phyloP scores from a whole-genome alignment of 305 asterid species.

The Fraxinus baroniana region DNA sequence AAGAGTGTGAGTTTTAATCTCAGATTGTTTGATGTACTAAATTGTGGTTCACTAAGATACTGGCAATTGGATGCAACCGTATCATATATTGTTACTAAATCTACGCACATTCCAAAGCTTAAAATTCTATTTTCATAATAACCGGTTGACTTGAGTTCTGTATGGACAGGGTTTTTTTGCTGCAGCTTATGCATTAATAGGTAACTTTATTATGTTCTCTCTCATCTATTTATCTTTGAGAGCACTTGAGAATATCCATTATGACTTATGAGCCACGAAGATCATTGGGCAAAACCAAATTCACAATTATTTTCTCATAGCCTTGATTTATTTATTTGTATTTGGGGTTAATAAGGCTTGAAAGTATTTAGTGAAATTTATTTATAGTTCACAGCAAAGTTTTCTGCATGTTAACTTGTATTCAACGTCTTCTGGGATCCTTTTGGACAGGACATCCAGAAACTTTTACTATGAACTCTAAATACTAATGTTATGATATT shows the following conservation, averaged over 20 bases:
- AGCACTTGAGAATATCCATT: background rate
- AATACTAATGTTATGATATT: background rate
- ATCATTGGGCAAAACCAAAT: background rate
- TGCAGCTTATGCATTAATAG: conserved; percentile 56
- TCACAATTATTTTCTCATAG: background rate
- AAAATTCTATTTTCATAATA: background rate
- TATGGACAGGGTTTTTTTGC: conserved; percentile 61
- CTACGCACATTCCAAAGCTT: conserved; percentile 3
- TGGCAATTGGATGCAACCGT: conserved; percentile 1
- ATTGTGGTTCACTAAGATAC: conserved; percentile 2
- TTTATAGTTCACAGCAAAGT: background rate
- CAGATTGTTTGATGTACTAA: background rate
- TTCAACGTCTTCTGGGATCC: background rate
- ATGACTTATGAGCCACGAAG: background rate
- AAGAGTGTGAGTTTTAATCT: background rate
- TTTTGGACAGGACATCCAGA: background rate
- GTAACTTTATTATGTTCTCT: conserved; percentile 38
- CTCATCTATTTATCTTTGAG: conserved; percentile 14
- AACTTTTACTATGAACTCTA: conserved; percentile 2
- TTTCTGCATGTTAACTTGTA: background rate
- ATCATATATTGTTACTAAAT: background rate
- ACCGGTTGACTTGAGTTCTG: conserved; percentile 14
- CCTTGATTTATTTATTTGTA: background rate
- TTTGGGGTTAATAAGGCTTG: background rate
- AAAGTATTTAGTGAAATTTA: background rate